Percentiles rank a stretch among this genome's conserved stretches.
phyloP scores from a whole-genome alignment of 176 grass and related monocot genomes.

The Themeda triandra region DNA sequence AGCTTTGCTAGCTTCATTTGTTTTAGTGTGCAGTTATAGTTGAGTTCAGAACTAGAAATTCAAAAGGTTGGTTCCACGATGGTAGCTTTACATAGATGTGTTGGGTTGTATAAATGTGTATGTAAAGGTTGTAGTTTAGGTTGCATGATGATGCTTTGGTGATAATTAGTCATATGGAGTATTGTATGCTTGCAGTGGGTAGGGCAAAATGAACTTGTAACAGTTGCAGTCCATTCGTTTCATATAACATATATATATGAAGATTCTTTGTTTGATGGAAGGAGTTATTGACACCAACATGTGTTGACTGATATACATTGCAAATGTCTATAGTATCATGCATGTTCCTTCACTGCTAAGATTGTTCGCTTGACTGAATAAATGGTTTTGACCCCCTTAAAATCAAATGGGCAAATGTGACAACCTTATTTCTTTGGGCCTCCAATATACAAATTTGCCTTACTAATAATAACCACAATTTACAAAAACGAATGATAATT shows the following conservation, averaged over 20 bases:
- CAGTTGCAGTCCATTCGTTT: neutral
- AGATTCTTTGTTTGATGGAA: conserved; percentile 26
- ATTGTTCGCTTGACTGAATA: too few relatives aligned
- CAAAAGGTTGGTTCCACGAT: neutral
- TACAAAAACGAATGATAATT: too few relatives aligned
- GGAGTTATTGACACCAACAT: neutral
- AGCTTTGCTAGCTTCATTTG: neutral
- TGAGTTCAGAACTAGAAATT: neutral
- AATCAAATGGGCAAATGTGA: too few relatives aligned
- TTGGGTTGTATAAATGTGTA: too few relatives aligned
- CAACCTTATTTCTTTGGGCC: too few relatives aligned
- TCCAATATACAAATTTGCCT: too few relatives aligned
- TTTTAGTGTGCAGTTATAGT: conserved; percentile 25
- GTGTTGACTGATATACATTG: neutral
- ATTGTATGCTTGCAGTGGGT: neutral
- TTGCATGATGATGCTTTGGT: neutral
- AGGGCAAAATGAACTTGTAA: conserved; percentile 8
- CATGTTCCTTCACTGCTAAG: too few relatives aligned
- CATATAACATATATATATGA: neutral
- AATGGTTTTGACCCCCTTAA: too few relatives aligned
- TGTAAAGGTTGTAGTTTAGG: neutral
- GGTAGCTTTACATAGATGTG: neutral
- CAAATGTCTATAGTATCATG: too few relatives aligned
- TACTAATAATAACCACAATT: too few relatives aligned
- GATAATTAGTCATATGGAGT: conserved; percentile 9